Conservation (phyloP, 768 basidiomycete species). For the Udeniomyces megalosporus region DNA sequence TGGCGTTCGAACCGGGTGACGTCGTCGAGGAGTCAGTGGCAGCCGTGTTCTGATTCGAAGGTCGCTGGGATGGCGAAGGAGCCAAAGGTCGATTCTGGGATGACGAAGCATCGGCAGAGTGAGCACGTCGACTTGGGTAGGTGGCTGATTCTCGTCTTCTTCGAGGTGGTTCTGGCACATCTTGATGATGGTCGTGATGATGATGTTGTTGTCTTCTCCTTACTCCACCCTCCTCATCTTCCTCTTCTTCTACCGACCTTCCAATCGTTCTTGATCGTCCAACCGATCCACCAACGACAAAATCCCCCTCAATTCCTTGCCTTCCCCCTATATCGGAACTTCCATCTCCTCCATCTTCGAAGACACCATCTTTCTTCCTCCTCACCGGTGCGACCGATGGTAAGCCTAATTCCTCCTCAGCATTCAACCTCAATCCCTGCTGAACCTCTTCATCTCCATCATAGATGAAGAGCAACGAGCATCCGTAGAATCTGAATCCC, state of each 20-base stretch:
- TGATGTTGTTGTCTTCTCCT: not conserved
- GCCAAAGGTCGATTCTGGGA: too few relatives aligned
- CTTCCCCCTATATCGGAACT: too few relatives aligned
- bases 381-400: too few relatives aligned
- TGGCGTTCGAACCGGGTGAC: not conserved
- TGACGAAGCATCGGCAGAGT: constrained; percentile 5
- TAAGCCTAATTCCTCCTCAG: constrained; percentile 5
- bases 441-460: constrained; percentile 86
- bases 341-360: too few relatives aligned
- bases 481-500: constrained; percentile 97
- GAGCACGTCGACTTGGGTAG: constrained; percentile 6
- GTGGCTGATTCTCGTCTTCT: not conserved
- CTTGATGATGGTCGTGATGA: constrained; percentile 16
- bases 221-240: not conserved
- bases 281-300: too few relatives aligned
- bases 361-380: too few relatives aligned
- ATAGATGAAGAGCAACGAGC: constrained; percentile 89
- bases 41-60: too few relatives aligned
- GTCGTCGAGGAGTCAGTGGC: not conserved
- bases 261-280: too few relatives aligned
- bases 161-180: constrained; percentile 5
- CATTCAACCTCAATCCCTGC: constrained; percentile 33
- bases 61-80: too few relatives aligned
- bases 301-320: too few relatives aligned
- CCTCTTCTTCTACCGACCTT: too few relatives aligned